phyloP scores from a whole-genome alignment of 2,329 filamentous ascomycete genomes.

The Fusarium marasasianum region DNA sequence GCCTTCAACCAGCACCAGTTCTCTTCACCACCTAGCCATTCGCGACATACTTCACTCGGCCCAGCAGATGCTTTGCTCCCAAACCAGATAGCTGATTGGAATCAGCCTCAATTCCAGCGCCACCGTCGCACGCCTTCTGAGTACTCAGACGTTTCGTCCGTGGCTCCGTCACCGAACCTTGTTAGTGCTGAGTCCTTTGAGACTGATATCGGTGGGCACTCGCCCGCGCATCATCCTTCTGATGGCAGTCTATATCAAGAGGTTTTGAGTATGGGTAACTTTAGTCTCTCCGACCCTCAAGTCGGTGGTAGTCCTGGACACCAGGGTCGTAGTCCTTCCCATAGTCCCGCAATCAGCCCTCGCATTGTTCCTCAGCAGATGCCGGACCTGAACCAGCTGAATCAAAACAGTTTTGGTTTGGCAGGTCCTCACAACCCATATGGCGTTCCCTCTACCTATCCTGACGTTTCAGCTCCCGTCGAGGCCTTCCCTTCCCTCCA shows the following conservation, averaged over 20 bases:
- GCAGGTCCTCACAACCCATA: conserved; percentile 53
- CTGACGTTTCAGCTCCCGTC: conserved; percentile 50
- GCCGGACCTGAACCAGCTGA: conserved; percentile 60
- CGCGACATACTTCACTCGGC: conserved; percentile 65
- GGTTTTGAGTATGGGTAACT: conserved; percentile 79
- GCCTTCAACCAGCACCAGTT: conserved; percentile 67
- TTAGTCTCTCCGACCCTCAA: conserved; percentile 80
- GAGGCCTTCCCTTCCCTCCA: conserved; percentile 65
- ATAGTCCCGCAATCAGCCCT: conserved; percentile 74
- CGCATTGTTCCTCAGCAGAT: conserved; percentile 67
- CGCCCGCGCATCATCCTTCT: conserved; percentile 80
- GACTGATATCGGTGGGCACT: conserved; percentile 73
- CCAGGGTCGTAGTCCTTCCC: conserved; percentile 82
- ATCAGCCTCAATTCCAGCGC: conserved; percentile 72
- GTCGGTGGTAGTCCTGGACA: conserved; percentile 70
- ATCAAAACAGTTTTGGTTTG: conserved; percentile 59
- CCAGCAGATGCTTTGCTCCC: conserved; percentile 66
- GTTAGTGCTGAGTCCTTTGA: conserved; percentile 84
- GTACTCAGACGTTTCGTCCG: conserved; percentile 89
- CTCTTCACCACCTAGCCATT: conserved; percentile 61
- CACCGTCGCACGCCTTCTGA: conserved; percentile 91
- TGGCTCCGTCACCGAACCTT: conserved; percentile 83
- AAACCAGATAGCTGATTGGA: conserved; percentile 64
- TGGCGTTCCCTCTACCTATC: conserved; percentile 45
- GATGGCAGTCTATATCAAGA: conserved; percentile 80